Evolutionary conservation across 2,329 filamentous ascomycete genomes (phyloP).

Genomic region (Aspergillus ibericus): DNA sequence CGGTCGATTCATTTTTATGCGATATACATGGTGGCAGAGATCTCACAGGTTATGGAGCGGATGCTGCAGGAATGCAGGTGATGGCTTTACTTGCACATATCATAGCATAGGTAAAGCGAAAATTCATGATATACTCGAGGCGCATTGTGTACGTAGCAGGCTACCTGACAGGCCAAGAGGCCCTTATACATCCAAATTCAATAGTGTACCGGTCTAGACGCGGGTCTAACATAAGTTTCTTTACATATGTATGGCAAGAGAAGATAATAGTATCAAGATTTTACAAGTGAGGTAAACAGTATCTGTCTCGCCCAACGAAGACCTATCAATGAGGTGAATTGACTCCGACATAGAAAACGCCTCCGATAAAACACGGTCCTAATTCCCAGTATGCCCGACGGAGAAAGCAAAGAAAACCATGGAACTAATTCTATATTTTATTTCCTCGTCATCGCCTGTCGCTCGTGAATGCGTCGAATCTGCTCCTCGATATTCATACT

Average conservation of each 20-base stretch:
- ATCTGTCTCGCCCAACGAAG: background rate
- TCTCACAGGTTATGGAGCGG: constrained; percentile 9
- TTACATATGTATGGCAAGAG: no score
- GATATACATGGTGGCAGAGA: constrained; percentile 14
- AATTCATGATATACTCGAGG: background rate
- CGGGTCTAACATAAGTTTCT: no score
- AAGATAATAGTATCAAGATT: background rate
- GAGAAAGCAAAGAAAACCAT: background rate
- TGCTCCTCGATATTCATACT: constrained; percentile 80
- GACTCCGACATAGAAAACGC: constrained; percentile 7
- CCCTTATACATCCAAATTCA: no score
- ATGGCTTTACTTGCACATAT: constrained; percentile 7
- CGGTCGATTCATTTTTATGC: constrained; percentile 6
- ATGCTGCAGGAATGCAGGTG: constrained; percentile 9
- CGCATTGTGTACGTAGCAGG: no score
- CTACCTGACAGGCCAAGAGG: no score
- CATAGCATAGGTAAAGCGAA: background rate
- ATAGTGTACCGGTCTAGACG: no score
- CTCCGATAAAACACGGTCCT: background rate
- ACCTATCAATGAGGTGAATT: background rate
- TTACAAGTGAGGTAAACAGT: background rate
- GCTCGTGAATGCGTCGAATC: constrained; percentile 68
- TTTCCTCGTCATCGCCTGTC: constrained; percentile 35
- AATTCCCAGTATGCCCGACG: background rate
- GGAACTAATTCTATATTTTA: background rate